Evolutionary conservation across 2,329 filamentous ascomycete genomes (phyloP).

Genomic region (Aspergillus alliaceus): DNA sequence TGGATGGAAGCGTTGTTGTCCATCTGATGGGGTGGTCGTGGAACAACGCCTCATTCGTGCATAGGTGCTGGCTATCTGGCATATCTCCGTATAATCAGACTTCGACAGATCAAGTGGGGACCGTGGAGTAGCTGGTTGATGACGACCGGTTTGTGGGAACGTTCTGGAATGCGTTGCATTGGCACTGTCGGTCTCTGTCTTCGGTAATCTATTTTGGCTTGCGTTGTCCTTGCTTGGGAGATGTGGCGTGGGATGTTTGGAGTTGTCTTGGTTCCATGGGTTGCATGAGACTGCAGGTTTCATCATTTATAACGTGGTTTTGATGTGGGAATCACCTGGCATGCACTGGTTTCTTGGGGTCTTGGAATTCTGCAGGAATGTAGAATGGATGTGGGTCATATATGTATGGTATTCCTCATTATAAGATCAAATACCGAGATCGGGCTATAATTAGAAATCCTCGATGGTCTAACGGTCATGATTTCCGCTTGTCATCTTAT

Average conservation of each 20-base stretch:
- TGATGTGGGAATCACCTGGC: background rate
- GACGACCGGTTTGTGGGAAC: background rate
- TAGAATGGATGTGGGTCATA: background rate
- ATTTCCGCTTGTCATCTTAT: constrained; percentile 16
- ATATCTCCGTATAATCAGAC: background rate
- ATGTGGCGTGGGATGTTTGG: background rate
- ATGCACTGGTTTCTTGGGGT: no score
- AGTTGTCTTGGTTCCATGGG: background rate
- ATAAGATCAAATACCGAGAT: background rate
- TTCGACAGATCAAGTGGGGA: background rate
- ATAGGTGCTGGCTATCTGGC: background rate
- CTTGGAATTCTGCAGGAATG: background rate
- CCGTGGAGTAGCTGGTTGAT: background rate
- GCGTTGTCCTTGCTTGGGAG: background rate
- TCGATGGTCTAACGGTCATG: constrained; percentile 17
- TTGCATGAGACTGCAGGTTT: background rate
- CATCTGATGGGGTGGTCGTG: background rate
- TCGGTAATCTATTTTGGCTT: background rate
- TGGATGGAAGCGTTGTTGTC: background rate
- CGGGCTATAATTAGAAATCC: constrained; percentile 15
- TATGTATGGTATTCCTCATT: rapidly evolving
- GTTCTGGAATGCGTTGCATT: background rate
- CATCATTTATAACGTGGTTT: background rate
- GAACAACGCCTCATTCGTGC: background rate
- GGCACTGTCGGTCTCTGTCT: background rate